phyloP scores from a whole-genome alignment of 2,329 filamentous ascomycete species.

The Huntiella moniliformis region DNA sequence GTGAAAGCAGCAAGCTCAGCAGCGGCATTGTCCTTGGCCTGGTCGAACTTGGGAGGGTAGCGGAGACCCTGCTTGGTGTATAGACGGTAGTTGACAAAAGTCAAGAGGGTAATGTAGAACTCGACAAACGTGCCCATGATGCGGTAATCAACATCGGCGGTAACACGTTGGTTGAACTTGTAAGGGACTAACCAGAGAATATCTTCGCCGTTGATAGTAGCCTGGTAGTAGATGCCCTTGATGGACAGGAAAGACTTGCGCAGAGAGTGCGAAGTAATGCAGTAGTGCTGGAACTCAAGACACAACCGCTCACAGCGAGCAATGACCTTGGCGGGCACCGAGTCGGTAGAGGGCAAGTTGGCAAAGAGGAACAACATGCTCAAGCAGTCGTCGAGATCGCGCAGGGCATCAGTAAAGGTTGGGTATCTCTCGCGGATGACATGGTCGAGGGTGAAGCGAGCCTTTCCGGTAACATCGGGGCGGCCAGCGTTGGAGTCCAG shows the following conservation, averaged over 20 bases:
- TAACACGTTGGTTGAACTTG: slow-evolving; percentile 88
- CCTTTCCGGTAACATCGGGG: slow-evolving; percentile 78
- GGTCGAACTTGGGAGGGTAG: slow-evolving; percentile 89
- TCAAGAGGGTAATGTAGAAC: slow-evolving; percentile 91
- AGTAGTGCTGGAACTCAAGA: slow-evolving; percentile 93
- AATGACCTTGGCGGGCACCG: slow-evolving; percentile 88
- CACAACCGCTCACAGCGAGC: slow-evolving; percentile 82
- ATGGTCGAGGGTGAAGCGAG: slow-evolving; percentile 82
- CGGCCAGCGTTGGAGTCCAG: slow-evolving; percentile 72
- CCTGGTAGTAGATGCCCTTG: slow-evolving; percentile 99
- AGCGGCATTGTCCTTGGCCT: slow-evolving; percentile 68
- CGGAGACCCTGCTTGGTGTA: slow-evolving; percentile 84
- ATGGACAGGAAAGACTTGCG: slow-evolving; percentile 95
- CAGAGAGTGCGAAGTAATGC: slow-evolving; percentile 78
- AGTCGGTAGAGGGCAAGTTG: slow-evolving; percentile 75
- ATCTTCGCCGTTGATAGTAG: slow-evolving; percentile 90
- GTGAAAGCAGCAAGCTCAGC: slow-evolving; percentile 84
- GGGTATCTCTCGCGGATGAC: slow-evolving; percentile 97
- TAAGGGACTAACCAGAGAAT: slow-evolving; percentile 95
- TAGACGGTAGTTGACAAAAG: slow-evolving; percentile 89
- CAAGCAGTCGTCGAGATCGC: slow-evolving; percentile 89
- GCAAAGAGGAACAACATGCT: slow-evolving; percentile 97
- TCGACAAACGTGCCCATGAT: slow-evolving; percentile 99
- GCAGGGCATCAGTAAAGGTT: slow-evolving; percentile 82
- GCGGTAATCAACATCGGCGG: slow-evolving; percentile 88